A percentile compares a stretch with the other conserved stretches of the same genome.
These are phyloP conservation scores for Theobroma grandiflorum DNA, from an alignment of 441 rosid genomes.

Conservation along the genomic window DNA sequence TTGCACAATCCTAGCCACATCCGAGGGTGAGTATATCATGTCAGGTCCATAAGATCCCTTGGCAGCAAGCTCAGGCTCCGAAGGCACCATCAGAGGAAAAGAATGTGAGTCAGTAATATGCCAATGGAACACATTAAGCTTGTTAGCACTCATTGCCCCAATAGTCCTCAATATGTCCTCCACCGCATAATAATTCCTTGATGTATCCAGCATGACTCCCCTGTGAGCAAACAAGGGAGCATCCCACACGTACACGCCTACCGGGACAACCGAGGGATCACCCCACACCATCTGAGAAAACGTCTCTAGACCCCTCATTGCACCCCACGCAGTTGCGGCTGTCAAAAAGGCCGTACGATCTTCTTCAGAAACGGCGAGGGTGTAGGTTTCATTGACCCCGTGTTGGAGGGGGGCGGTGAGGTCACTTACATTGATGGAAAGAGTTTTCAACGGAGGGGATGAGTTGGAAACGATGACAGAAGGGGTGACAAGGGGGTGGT, in stretches of 20 bases:
- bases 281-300: constrained; percentile 88
- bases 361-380: constrained; percentile 52
- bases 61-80: constrained; percentile 73
- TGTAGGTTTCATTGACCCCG: constrained; percentile 74
- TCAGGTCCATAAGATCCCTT: constrained; percentile 75
- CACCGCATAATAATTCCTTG: constrained; percentile 77
- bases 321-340: constrained; percentile 82
- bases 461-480: constrained; percentile 45
- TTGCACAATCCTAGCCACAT: constrained; percentile 58
- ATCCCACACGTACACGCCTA: constrained; percentile 55
- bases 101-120: constrained; percentile 91
- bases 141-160: constrained; percentile 73
- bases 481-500: constrained; percentile 53
- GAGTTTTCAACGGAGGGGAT: constrained; percentile 45
- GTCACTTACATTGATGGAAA: constrained; percentile 49
- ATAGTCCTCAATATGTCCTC: constrained; percentile 77
- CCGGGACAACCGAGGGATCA: constrained; percentile 45
- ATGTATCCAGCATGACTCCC: constrained; percentile 80
- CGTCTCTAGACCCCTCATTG: constrained; percentile 89
- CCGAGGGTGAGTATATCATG: constrained; percentile 73
- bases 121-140: constrained; percentile 92
- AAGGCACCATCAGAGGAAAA: constrained; percentile 77
- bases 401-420: constrained; percentile 66
- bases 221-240: constrained; percentile 71
- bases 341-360: constrained; percentile 43